Base-by-base conservation (phyloP, 768 basidiomycete genomes). In the Gymnopilus dilepis region DNA sequence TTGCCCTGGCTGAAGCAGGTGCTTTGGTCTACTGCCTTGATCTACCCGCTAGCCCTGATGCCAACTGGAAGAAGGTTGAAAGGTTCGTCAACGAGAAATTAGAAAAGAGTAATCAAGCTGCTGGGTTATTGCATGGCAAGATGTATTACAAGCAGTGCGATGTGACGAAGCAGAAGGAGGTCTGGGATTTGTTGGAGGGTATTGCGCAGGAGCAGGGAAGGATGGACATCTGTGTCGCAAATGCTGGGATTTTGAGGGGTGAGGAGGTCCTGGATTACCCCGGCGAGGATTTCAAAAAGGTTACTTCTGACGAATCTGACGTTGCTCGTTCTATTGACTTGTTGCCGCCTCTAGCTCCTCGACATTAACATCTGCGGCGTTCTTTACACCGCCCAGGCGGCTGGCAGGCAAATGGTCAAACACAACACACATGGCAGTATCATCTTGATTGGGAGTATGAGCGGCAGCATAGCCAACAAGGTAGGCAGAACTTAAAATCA, bases 151-250 rank as follows among this genome's bases (percentile, higher is more conserved):
- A 83, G 56, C 70, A 73, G 30, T 83, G 75, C 28, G 84, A 90
- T 59, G 88, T 89, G 28, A 85, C 83, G 43, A 70, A 88, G 60
- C 87, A 89, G 63, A 34, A 75, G 66, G 73, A 47, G 13, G 74
- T 74, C 59, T 84, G 75, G 85, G 80, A 77, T 68, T 68, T 73
- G 34, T 77, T 78, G 34, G 80, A 85, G 68, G 74, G 78, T 60
- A 86, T 91, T 41, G 86, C 78, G 0, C 73, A 82, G 52, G 80
- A 78, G 68, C 88, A 90, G 63, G 84, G 84, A 0, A 75, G 87
- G 57, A 71, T 91, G 66, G 89, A 91, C 68, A 75, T 86, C 17
- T 88, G 87, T 62, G 71, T 90, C 51, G 88, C 88, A 0, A 86
- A 86, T 22, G 89, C 90, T 30, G 90, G 89, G 8, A 82, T 90